phyloP scores from a whole-genome alignment of 2,329 filamentous ascomycete genomes.

The Colletotrichum somersetense region DNA sequence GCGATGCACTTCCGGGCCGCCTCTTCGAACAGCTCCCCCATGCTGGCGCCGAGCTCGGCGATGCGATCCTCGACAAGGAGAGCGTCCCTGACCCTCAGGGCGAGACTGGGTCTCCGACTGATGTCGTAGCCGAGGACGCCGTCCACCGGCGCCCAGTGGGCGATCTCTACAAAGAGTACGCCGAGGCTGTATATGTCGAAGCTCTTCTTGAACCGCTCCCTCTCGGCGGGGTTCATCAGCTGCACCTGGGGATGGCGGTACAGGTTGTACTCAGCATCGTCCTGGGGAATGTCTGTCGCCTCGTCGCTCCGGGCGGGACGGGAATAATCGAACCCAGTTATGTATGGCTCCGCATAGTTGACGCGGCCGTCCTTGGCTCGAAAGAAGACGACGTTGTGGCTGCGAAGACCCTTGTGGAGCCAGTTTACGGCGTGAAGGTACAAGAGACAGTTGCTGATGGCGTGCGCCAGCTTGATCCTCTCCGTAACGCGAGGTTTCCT shows the following conservation, averaged over 20 bases:
- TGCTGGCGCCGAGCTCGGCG: constrained; percentile 52
- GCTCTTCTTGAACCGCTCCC: constrained; percentile 59
- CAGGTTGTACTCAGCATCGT: constrained; percentile 60
- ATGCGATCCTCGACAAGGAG: constrained; percentile 50
- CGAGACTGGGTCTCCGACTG: constrained; percentile 53
- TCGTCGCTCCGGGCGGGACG: constrained; percentile 64
- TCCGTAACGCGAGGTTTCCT: constrained; percentile 64
- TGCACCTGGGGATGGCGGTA: constrained; percentile 64
- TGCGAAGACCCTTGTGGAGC: constrained; percentile 69
- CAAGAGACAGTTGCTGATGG: constrained; percentile 65
- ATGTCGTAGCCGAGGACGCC: constrained; percentile 56
- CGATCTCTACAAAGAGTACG: constrained; percentile 65
- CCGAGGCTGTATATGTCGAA: constrained; percentile 68
- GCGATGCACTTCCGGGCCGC: constrained; percentile 54
- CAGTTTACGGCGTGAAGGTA: constrained; percentile 68
- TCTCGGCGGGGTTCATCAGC: constrained; percentile 49
- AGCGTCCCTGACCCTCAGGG: constrained; percentile 51
- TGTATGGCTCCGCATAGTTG: constrained; percentile 57
- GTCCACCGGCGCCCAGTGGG: constrained; percentile 64
- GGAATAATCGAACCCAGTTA: constrained; percentile 68
- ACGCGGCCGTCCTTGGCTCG: constrained; percentile 49
- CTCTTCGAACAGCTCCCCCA: constrained; percentile 56
- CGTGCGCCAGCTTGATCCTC: constrained; percentile 63
- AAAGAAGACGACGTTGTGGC: constrained; percentile 67
- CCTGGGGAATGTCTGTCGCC: constrained; percentile 62